phyloP scores from a whole-genome alignment of 1,284 basidiomycete species.

The Rhodotorula sp. region DNA sequence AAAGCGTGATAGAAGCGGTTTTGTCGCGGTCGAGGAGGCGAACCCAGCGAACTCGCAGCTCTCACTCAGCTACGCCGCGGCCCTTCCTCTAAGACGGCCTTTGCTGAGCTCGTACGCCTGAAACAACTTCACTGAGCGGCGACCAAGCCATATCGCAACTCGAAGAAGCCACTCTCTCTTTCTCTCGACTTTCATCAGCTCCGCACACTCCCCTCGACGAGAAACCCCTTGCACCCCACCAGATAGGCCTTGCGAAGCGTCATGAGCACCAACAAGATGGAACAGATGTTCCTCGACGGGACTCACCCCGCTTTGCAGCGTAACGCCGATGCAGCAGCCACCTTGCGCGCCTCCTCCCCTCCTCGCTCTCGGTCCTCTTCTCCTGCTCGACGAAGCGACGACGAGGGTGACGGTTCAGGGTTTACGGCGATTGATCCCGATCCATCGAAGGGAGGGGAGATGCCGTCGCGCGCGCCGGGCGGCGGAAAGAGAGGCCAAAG shows the following conservation, averaged over 20 bases:
- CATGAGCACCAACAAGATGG: constrained; percentile 13
- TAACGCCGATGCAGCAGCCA: constrained; percentile 17
- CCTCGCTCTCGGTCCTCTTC: constrained; percentile 9
- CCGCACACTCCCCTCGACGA: not conserved
- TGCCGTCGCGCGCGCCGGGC: not conserved
- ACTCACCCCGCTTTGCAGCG: constrained; percentile 37
- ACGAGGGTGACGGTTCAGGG: not conserved
- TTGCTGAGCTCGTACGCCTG: no score
- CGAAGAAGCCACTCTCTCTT: no score
- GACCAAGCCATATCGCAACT: no score
- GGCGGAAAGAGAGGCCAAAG: constrained; percentile 8
- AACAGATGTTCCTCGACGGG: constrained; percentile 37
- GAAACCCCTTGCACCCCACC: not conserved
- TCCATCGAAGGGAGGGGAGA: constrained; percentile 6
- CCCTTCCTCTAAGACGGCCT: no score
- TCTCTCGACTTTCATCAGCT: not conserved
- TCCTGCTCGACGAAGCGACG: constrained; percentile 5
- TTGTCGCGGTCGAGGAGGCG: no score
- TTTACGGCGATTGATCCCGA: constrained; percentile 25
- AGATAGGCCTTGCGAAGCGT: no score
- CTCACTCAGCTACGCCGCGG: no score
- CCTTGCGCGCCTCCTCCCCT: constrained; percentile 25
- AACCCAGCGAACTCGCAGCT: no score
- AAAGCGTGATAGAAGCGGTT: no score
- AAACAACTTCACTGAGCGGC: no score